Evolutionary conservation across 140 eudicot genomes (phyloP).

Genomic region (Bidens hawaiensis): DNA sequence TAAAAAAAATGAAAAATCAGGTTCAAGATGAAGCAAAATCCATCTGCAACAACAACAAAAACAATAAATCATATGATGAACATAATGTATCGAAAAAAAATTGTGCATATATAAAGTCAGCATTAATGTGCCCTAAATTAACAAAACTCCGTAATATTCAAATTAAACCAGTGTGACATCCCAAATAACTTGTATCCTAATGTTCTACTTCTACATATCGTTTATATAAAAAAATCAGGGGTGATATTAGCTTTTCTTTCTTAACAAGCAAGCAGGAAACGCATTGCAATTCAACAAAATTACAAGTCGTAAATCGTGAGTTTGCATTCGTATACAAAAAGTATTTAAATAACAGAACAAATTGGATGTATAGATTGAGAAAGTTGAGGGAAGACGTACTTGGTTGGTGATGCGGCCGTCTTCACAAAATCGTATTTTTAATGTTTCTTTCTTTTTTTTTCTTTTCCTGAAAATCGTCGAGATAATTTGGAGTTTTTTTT

Average conservation of each 20-base stretch:
- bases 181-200: constrained; percentile 1
- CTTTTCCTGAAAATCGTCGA: no score
- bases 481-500: no score
- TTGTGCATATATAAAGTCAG: no score
- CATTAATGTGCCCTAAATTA: not conserved
- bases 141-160: no score
- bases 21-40: constrained; percentile 8
- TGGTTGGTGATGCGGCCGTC: constrained; percentile 15
- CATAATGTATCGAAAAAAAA: not conserved
- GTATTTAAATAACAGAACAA: not conserved
- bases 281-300: constrained; percentile 18
- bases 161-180: no score
- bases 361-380: not conserved
- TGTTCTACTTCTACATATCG: no score
- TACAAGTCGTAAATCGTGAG: no score
- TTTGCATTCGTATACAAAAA: not conserved
- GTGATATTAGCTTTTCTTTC: no score
- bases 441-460: no score
- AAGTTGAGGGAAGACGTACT: constrained; percentile 14
- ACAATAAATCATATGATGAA: not conserved
- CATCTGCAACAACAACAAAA: constrained; percentile 22
- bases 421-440: no score
- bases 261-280: not conserved
- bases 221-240: no score
- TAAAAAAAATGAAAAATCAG: constrained; percentile 9